Conservation (phyloP, 306 rosid genomes). For the Lupinus albus region DNA sequence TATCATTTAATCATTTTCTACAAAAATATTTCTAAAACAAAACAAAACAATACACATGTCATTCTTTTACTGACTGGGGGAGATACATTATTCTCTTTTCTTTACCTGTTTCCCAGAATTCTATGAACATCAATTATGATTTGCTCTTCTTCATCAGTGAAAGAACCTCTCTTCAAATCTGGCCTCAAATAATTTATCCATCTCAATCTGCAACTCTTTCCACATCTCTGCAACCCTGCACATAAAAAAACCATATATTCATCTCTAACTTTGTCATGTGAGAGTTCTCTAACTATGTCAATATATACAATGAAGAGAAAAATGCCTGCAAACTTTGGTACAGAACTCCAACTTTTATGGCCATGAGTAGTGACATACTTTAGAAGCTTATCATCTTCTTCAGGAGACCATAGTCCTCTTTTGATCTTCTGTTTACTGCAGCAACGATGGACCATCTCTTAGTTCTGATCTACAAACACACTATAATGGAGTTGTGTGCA, state of each 20-base stretch:
- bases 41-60: no score
- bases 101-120: constrained; percentile 76
- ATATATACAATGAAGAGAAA: constrained; percentile 17
- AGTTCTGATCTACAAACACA: not conserved
- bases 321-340: constrained; percentile 76
- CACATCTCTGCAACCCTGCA: constrained; percentile 80
- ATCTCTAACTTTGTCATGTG: not conserved
- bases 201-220: constrained; percentile 86
- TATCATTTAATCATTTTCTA: no score
- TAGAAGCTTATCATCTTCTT: constrained; percentile 84
- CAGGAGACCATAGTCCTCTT: constrained; percentile 94
- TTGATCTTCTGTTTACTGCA: constrained; percentile 84
- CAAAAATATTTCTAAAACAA: no score
- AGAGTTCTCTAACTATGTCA: no score
- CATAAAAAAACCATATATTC: not conserved
- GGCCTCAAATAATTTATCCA: constrained; percentile 92
- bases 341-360: constrained; percentile 79
- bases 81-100: no score
- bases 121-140: constrained; percentile 81
- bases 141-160: constrained; percentile 73
- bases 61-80: no score
- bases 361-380: constrained; percentile 58
- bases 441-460: constrained; percentile 64
- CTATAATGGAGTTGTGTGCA: constrained; percentile 19
- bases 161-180: constrained; percentile 78